A percentile compares a stretch with the other conserved stretches of the same genome.
Conservation (phyloP, 2,329 filamentous ascomycete genomes). For the Laburnicola sp. region DNA sequence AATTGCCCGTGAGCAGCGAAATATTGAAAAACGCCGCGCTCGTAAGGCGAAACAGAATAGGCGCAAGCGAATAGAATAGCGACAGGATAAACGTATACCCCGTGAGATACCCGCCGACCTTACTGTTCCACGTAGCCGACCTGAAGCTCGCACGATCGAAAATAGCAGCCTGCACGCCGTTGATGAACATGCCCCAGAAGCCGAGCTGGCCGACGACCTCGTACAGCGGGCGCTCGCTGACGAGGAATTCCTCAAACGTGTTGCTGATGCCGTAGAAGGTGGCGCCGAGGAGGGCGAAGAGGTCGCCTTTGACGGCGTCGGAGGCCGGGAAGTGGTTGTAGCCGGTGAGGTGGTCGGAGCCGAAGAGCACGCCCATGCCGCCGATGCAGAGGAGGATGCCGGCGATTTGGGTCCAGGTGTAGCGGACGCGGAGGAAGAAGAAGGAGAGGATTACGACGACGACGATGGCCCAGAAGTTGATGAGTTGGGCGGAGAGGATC, state of each 20-base stretch:
- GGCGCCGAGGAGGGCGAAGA: slow-evolving; percentile 87
- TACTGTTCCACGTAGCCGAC: slow-evolving; percentile 49
- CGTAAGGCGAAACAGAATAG: slow-evolving; percentile 84
- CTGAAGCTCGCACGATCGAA: slow-evolving; percentile 80
- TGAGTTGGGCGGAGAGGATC: slow-evolving; percentile 86
- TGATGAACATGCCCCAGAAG: slow-evolving; percentile 86
- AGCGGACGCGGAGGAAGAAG: slow-evolving; percentile 80
- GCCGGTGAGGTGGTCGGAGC: slow-evolving; percentile 81
- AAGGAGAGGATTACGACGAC: slow-evolving; percentile 87
- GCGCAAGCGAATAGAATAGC: slow-evolving; percentile 86
- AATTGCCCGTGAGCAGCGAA: slow-evolving; percentile 88
- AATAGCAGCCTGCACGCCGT: slow-evolving; percentile 85
- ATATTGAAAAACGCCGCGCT: slow-evolving; percentile 97
- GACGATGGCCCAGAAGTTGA: slow-evolving; percentile 99
- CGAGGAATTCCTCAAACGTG: slow-evolving; percentile 91
- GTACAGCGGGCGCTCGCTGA: slow-evolving; percentile 82
- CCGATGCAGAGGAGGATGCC: slow-evolving; percentile 91
- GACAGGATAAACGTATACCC: slow-evolving; percentile 84
- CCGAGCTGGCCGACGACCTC: slow-evolving; percentile 92
- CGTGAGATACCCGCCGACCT: slow-evolving; percentile 76
- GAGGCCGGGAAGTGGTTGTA: slow-evolving; percentile 67
- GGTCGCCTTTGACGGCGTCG: slow-evolving; percentile 85
- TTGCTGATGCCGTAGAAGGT: slow-evolving; percentile 91
- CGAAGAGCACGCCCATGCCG: slow-evolving; percentile 85
- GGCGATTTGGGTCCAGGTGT: slow-evolving; percentile 79